Percentiles rank a stretch among this genome's conserved stretches.
Conservation (phyloP, 306 rosid species). For the Trichosanthes truncata region DNA sequence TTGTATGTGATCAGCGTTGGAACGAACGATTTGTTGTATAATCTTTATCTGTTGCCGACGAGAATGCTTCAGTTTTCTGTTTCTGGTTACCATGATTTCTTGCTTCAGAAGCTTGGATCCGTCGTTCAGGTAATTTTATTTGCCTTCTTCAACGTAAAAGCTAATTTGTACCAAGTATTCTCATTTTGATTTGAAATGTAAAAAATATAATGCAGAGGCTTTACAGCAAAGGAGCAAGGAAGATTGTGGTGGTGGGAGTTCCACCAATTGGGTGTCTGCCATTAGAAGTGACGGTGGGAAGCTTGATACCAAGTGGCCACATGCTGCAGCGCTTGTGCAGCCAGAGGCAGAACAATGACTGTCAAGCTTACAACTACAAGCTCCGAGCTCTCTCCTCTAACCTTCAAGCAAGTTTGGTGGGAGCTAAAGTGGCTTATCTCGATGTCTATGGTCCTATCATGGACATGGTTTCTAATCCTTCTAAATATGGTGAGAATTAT, state of each 20-base stretch:
- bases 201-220: slow-evolving; percentile 24
- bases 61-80: neutral
- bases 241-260: slow-evolving; percentile 21
- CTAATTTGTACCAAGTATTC: too few species aligned
- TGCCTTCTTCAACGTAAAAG: too few species aligned
- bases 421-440: neutral
- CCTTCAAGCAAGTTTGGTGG: neutral
- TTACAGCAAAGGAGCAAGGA: slow-evolving; percentile 18
- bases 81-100: slow-evolving; percentile 17
- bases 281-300: slow-evolving; percentile 4
- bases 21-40: slow-evolving; percentile 27
- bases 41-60: slow-evolving; percentile 4
- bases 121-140: slow-evolving; percentile 9
- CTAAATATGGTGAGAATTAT: neutral
- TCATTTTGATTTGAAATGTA: too few species aligned
- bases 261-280: slow-evolving; percentile 24
- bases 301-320: neutral
- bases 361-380: slow-evolving; percentile 13
- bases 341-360: slow-evolving; percentile 9
- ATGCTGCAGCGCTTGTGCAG: slow-evolving; percentile 22
- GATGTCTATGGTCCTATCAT: neutral
- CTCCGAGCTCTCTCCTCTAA: slow-evolving; percentile 9
- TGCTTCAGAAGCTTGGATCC: slow-evolving; percentile 13
- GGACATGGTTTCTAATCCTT: neutral
- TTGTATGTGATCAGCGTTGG: slow-evolving; percentile 23